Evolutionary conservation across 192 early-diverging fungal species (phyloP), one percentile per base, ranked within the genome.

Genomic region (Backusella australiensis): DNA sequence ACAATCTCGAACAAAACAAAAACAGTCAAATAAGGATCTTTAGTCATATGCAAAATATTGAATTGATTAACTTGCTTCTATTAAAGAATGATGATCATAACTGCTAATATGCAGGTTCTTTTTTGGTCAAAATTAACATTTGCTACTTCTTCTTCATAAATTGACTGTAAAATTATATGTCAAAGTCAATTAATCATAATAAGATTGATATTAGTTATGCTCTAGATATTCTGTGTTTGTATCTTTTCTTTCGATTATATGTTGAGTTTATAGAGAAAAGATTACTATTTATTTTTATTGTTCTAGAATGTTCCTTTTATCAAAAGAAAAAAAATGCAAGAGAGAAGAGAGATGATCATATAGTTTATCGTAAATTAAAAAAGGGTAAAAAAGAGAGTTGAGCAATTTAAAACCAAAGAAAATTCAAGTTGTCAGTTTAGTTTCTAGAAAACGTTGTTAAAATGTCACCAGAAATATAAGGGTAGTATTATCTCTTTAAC

Each of bases 11-110:
- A 56, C 21, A 21, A 56, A 21, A 5, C 21, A 56, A 56, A 56
- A 56, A 32, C 2, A 32, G 32, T 32, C 32, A 32, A 32, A 32
- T 3, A 7, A 21, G 19, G 19, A 21, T 23, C 9, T n/a, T 56
- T 56, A 56, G 53, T 56, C 21, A 56, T 56, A 56, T 56, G 53
- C 53, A 56, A 56, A 56, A 56, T 56, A 56, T 56, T 56, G 53
- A 21, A 56, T 21, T 56, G 53, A 56, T 56, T 56, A 56, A 56
- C 53, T 56, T 56, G 53, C 53, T 56, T 56, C 53, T 56, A 56
- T 56, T 56, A 56, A 56, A 56, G 53, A 26, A 56, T 21, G 53
- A 56, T 56, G 53, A 56, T 56, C 53, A 56, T 56, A 21, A 21
- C 53, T 56, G 8, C 8, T 21, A 56, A 56, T 56, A 56, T 56